Evolutionary conservation across 371 early-diverging fungal genomes (phyloP), one percentile per base, ranked within the genome.

Genomic region (Syncephalastrum sp.): DNA sequence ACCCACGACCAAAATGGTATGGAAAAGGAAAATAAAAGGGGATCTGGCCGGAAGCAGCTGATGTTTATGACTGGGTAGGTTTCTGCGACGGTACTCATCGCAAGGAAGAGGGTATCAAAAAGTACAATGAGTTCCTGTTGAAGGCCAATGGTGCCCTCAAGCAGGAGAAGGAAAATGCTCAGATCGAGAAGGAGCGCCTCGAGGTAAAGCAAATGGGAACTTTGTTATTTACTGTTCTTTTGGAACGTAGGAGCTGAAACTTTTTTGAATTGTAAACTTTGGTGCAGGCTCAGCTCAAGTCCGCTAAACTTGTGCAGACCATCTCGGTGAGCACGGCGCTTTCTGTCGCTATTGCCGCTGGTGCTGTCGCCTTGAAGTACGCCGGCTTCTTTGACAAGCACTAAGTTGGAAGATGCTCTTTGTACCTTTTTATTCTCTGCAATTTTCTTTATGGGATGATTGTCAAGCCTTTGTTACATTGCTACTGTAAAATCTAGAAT

Each of bases 41-140:
- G 21, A 21, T 21, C n/a, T 6, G 10, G 25, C 17, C 33, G 0
- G 0, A 10, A 14, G 41, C 15, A 15, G 21, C n/a, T 24, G 21
- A 43, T 23, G 23, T 56, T 46, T 33, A 41, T 33, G 4, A 13
- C 17, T 45, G 42, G 10, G 13, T 54, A 64, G 65, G 71, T 6
- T 67, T 67, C 56, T 70, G 67, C 57, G 71, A 70, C 55, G 71
- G 71, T 14, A 67, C 67, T 2, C 71, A 70, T 57, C 65, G 71
- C 44, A 70, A 70, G 54, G 71, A 70, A 45, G 71, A 67, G 60
- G 71, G 67, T 19, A 63, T 70, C 29, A 44, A 43, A 4, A 70
- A 70, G 47, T 70, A 70, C 57, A 70, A 70, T 43, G 67, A 67
- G 47, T 70, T 70, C 25, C 53, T 70, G 24, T 42, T 70, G 19